Conservation (phyloP, 495 filamentous ascomycete genomes). For the Neurospora sublineolata region DNA sequence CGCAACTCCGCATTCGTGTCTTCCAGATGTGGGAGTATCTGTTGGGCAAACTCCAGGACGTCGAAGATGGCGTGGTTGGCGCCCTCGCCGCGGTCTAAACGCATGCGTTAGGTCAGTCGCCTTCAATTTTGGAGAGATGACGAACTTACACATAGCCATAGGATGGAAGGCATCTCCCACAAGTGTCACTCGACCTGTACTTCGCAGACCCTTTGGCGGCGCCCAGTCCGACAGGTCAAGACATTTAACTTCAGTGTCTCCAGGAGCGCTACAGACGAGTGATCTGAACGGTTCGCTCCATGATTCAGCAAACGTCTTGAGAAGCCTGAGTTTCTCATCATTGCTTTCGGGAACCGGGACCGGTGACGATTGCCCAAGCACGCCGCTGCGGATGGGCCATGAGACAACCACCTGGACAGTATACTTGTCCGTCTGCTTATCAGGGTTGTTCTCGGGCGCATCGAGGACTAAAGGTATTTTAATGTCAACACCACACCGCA, state of each 20-base stretch:
- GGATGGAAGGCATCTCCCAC: conserved; percentile 52
- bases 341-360: conserved; percentile 30
- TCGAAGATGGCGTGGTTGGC: conserved; percentile 34
- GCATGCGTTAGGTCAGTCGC: not conserved
- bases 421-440: conserved; percentile 8
- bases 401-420: conserved; percentile 41
- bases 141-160: conserved; percentile 49
- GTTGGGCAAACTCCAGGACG: conserved; percentile 21
- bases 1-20: conserved; percentile 4
- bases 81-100: conserved; percentile 32
- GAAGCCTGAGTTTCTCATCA: conserved; percentile 33
- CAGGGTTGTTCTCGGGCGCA: conserved; percentile 14
- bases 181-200: conserved; percentile 34
- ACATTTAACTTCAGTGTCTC: conserved; percentile 34
- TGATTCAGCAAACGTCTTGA: conserved; percentile 39
- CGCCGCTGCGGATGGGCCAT: conserved; percentile 32
- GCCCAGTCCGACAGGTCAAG: conserved; percentile 48
- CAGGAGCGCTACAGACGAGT: conserved; percentile 34
- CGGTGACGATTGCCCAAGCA: conserved; percentile 10
- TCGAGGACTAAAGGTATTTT: conserved; percentile 18
- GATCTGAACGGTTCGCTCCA: conserved; percentile 48
- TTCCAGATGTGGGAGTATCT: conserved; percentile 6
- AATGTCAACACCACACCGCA: not conserved
- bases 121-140: not conserved
- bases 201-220: conserved; percentile 17